Base-by-base conservation (phyloP, 2,329 filamentous ascomycete species). In the Penicillium sp. region DNA sequence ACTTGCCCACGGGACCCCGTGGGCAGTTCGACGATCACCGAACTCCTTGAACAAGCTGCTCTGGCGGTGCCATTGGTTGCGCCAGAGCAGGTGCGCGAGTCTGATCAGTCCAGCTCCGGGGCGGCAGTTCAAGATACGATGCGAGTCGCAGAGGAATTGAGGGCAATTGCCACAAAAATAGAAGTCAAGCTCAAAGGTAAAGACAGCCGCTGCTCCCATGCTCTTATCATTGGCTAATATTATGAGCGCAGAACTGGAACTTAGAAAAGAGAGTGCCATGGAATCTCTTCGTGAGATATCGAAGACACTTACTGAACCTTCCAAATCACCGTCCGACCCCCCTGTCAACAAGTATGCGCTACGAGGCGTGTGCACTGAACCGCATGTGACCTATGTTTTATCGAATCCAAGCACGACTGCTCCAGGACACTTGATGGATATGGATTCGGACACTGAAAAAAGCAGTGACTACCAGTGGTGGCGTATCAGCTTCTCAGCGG, bases 341-440 rank as follows among this genome's bases (percentile, higher is more conserved):
- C 76, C 76, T 38, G 65, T 75, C 46, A 68, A 78, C 61, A 79
- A 76, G 47, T 86, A 86, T 64, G 79, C 78, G 1, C 75, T 87
- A 22, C 78, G 80, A 42, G 84, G 84, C 28, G 80, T 86, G 5
- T 82, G 82, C 36, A 86, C 83, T 4, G 77, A 80, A 46, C 77
- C 81, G 1, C 79, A 82, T 62, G 77, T 84, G 26, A 82, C 80
- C 33, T 87, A 86, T 61, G 69, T 87, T 16, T 74, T 84, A 17
- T 75, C 76, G 26, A 74, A 73, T 6, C 70, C 62, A 12, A 64
- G 50, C 4, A 36, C 59, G 9, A 54, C 59, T n/a, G 46, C 49
- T 16, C 60, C 71, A 25, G 53, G 61, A 2, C 56, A 67, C 60
- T 61, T 61, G 42, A 70, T 71, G 47, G 69, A 75, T 45, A 61